A percentile compares a stretch with the other conserved stretches of the same genome.
Conservation (phyloP, 306 rosid species). For the Pterocarpus macrocarpus region DNA sequence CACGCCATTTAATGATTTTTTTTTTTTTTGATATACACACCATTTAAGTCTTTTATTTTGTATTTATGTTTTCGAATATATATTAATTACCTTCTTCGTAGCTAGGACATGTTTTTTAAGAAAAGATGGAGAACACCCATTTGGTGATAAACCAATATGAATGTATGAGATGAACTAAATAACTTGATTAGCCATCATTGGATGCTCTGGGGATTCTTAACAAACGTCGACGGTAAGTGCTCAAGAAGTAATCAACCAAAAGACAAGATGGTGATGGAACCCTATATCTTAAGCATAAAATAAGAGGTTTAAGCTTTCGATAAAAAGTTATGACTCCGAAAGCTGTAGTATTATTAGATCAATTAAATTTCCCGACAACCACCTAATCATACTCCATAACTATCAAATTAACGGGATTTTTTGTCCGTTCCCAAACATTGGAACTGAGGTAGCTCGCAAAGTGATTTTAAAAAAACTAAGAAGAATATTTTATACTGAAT, state of each 20-base stretch:
- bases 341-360: background rate
- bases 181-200: conserved; percentile 35
- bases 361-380: background rate
- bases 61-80: no score
- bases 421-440: conserved; percentile 39
- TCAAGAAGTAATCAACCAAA: background rate
- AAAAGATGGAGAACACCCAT: background rate
- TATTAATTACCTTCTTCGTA: no score
- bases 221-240: conserved; percentile 8
- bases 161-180: background rate
- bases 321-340: background rate
- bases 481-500: no score
- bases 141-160: background rate
- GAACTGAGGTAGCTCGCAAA: background rate
- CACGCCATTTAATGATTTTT: no score
- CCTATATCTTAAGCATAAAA: background rate
- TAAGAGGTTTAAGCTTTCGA: background rate
- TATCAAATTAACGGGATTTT: conserved; percentile 35
- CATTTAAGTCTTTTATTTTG: no score
- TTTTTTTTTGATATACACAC: no score
- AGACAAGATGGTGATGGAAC: background rate
- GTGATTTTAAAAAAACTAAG: background rate
- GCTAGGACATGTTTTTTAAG: background rate
- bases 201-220: conserved; percentile 46
- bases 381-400: conserved; percentile 31